These are phyloP conservation scores for Beauveria varroae DNA, from an alignment of 2,329 filamentous ascomycete species.

Conservation along the genomic window DNA sequence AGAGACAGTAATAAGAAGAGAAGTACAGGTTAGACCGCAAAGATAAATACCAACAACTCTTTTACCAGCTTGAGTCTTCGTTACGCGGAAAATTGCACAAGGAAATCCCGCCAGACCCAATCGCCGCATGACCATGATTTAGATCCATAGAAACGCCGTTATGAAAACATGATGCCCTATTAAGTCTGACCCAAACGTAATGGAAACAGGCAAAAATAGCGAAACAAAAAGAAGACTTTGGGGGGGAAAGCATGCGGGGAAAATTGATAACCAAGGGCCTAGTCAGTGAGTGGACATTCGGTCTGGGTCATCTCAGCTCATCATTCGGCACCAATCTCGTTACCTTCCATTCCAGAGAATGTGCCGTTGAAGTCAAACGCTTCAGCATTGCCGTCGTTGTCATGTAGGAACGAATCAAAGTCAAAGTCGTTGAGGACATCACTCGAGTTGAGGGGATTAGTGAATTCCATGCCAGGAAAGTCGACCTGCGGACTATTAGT, in stretches of 20 bases:
- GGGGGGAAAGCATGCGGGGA: conserved; percentile 4
- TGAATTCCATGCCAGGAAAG: conserved; percentile 45
- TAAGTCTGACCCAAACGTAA: conserved; percentile 26
- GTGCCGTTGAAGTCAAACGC: conserved; percentile 47
- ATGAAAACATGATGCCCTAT: conserved; percentile 30
- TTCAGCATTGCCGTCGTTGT: conserved; percentile 39
- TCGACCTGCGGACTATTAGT: conserved; percentile 27
- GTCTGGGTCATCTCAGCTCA: conserved; percentile 16
- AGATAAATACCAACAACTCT: conserved; percentile 12
- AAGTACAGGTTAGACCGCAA: conserved; percentile 16
- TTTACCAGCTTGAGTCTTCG: conserved; percentile 9
- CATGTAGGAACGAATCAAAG: conserved; percentile 59
- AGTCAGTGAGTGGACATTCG: neutral
- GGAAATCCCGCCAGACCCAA: conserved; percentile 24
- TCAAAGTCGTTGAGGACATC: conserved; percentile 62
- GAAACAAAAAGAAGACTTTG: neutral
- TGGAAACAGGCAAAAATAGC: conserved; percentile 19
- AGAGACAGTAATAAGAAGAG: conserved; percentile 9
- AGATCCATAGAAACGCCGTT: conserved; percentile 31
- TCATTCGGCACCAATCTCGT: conserved; percentile 52
- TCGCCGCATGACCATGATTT: conserved; percentile 35
- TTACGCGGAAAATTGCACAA: conserved; percentile 17
- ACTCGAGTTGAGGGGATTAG: conserved; percentile 43
- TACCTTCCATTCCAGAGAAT: conserved; percentile 46
- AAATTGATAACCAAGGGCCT: conserved; percentile 4